Percentiles rank a stretch among this genome's conserved stretches.
Conservation (phyloP, 2,329 filamentous ascomycete genomes). For the Geosmithia putterillii region DNA sequence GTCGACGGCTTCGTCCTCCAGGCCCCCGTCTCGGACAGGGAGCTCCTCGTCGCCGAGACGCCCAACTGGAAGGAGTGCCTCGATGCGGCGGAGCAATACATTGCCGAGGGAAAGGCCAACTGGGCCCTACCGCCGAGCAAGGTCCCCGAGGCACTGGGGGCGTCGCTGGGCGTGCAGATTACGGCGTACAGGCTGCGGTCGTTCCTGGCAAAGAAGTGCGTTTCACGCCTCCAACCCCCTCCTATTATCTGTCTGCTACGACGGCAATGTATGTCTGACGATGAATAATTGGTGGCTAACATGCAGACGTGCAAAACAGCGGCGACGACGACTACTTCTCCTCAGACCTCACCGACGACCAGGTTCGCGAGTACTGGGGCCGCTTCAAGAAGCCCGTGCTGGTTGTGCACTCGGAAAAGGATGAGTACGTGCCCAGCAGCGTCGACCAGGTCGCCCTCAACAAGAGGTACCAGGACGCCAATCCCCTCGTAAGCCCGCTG, state of each 20-base stretch:
- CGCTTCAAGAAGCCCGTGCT: constrained; percentile 46
- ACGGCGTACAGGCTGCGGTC: constrained; percentile 41
- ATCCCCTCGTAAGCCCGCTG: constrained; percentile 31
- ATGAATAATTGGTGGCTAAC: neutral
- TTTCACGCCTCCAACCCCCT: neutral
- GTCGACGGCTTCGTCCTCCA: constrained; percentile 72
- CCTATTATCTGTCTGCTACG: neutral
- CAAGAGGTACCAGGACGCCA: constrained; percentile 39
- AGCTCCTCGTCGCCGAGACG: constrained; percentile 40
- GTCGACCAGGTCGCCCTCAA: constrained; percentile 48
- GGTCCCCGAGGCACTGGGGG: constrained; percentile 25
- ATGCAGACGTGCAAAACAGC: constrained; percentile 16
- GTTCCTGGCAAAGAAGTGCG: constrained; percentile 34
- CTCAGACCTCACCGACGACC: constrained; percentile 51
- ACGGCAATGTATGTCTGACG: neutral
- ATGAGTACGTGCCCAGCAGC: constrained; percentile 48
- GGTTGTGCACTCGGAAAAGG: constrained; percentile 51
- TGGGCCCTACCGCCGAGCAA: constrained; percentile 40
- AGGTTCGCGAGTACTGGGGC: constrained; percentile 53
- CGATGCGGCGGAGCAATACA: constrained; percentile 38
- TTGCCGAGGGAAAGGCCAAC: constrained; percentile 37
- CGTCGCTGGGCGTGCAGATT: constrained; percentile 31
- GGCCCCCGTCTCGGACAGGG: constrained; percentile 66
- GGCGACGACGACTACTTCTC: constrained; percentile 84
- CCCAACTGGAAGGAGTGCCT: constrained; percentile 32